These are phyloP conservation scores for Aspergillus bridgeri DNA, from an alignment of 495 filamentous ascomycete species.

Conservation along the genomic window DNA sequence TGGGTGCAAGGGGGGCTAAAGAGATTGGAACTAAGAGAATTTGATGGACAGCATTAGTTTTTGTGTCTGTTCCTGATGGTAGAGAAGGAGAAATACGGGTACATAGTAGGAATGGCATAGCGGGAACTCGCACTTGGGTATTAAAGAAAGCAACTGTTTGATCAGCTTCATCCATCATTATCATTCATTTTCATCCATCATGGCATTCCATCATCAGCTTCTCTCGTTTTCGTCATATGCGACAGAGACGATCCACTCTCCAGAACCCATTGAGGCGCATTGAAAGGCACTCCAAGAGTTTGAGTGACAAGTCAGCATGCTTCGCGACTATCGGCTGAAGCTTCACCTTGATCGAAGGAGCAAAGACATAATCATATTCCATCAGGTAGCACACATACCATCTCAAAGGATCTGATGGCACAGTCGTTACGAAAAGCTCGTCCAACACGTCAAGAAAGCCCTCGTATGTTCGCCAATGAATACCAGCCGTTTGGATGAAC, in stretches of 20 bases:
- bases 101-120: too few relatives aligned
- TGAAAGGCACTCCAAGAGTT: too few relatives aligned
- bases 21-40: background rate
- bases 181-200: too few relatives aligned
- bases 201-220: too few relatives aligned
- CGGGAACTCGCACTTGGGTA: too few relatives aligned
- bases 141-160: too few relatives aligned
- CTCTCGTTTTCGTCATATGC: too few relatives aligned
- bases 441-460: background rate
- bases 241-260: too few relatives aligned
- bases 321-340: background rate
- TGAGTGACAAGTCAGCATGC: background rate
- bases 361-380: background rate
- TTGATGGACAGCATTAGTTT: background rate
- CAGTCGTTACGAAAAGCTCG: background rate
- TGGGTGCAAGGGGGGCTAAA: conserved; percentile 5
- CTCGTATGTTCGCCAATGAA: background rate
- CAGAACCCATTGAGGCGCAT: too few relatives aligned
- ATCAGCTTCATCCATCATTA: too few relatives aligned
- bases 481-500: background rate
- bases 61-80: too few relatives aligned
- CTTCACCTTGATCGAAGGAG: background rate
- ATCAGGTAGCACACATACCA: background rate
- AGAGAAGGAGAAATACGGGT: too few relatives aligned
- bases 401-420: background rate